These are phyloP conservation scores for Penicillium rolfsii DNA, from an alignment of 2,329 filamentous ascomycete genomes.

Conservation along the genomic window DNA sequence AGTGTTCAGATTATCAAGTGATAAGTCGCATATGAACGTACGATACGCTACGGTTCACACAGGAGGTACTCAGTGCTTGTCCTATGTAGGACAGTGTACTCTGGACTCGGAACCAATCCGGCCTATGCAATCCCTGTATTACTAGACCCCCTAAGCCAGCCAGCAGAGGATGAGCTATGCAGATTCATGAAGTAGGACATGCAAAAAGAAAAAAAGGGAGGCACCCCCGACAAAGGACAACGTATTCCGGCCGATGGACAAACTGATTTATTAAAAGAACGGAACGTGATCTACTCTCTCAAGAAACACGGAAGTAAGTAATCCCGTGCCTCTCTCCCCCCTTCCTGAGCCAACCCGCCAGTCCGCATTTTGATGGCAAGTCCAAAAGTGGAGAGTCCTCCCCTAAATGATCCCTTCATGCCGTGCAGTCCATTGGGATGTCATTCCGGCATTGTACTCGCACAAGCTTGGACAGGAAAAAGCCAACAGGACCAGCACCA, in stretches of 20 bases:
- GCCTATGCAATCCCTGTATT: conserved; percentile 2
- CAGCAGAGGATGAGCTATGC: not conserved
- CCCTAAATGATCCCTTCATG: conserved; percentile 16
- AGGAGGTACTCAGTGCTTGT: not conserved
- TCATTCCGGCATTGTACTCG: conserved; percentile 16
- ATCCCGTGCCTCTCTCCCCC: not conserved
- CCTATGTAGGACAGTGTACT: not conserved
- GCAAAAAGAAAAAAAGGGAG: not conserved
- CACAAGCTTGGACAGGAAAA: conserved; percentile 5
- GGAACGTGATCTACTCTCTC: no score
- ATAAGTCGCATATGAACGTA: not conserved
- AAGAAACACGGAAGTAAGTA: not conserved
- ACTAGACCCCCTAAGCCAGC: not conserved
- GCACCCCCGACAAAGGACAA: no score
- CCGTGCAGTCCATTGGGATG: conserved; percentile 24
- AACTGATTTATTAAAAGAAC: no score
- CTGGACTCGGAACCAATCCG: not conserved
- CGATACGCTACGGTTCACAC: not conserved
- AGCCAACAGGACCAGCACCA: not conserved
- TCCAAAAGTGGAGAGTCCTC: not conserved
- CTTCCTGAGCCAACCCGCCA: not conserved
- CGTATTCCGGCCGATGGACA: no score
- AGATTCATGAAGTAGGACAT: not conserved
- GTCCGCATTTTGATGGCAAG: no score
- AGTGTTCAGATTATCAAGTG: not conserved